Conservation (phyloP, 257 asterid genomes). For the Solanum phureja region DNA sequence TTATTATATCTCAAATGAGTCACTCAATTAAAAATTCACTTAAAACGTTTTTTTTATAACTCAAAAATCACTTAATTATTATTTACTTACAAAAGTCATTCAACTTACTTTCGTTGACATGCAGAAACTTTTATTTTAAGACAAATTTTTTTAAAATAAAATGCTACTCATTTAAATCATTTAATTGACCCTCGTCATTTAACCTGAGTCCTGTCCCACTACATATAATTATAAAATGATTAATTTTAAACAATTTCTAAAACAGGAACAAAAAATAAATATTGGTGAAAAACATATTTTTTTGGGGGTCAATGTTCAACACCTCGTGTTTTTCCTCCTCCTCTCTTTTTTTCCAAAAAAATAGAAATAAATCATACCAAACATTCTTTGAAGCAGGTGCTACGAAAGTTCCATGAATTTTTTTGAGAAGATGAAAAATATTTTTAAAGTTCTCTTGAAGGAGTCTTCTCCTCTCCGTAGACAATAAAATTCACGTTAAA, state of each 20-base stretch:
- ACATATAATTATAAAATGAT: no score
- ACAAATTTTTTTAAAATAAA: no score
- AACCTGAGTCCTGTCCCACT: neutral
- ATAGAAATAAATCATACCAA: no score
- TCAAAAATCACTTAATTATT: no score
- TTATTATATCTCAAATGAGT: neutral
- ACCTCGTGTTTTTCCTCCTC: neutral
- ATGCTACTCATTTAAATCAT: neutral
- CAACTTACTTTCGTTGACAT: neutral
- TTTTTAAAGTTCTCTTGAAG: no score
- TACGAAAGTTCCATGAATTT: neutral
- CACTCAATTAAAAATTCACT: neutral
- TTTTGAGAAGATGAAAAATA: neutral
- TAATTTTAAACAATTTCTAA: neutral
- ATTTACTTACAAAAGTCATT: no score
- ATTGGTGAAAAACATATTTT: no score
- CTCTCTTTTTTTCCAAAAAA: neutral
- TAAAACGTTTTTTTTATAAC: no score
- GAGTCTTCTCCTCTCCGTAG: no score
- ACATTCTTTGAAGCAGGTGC: neutral
- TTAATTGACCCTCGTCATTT: neutral
- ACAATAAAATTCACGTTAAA: no score
- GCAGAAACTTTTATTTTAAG: neutral
- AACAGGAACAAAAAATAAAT: neutral
- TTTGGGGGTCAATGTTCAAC: neutral